Evolutionary conservation across 805 yeast species (phyloP).

Genomic region (Candida taoyuanica): DNA sequence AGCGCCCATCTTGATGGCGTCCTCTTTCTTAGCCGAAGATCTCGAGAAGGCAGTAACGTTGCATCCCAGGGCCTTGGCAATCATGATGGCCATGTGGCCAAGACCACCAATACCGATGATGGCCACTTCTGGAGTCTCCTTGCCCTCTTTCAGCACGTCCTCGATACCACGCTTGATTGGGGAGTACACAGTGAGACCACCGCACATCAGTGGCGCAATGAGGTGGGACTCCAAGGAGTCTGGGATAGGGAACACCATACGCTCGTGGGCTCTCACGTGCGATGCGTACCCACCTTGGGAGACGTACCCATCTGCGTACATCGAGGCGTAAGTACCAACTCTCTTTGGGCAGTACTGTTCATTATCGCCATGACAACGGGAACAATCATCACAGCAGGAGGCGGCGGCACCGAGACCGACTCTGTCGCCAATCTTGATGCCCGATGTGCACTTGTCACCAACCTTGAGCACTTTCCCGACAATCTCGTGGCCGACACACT

Average conservation of each 20-base stretch:
- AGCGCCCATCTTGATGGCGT: slow-evolving; percentile 49
- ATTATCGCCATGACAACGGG: slow-evolving; percentile 49
- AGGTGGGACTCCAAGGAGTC: slow-evolving; percentile 43
- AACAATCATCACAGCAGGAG: slow-evolving; percentile 56
- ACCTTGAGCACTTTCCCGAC: slow-evolving; percentile 54
- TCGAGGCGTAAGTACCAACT: slow-evolving; percentile 48
- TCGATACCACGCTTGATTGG: slow-evolving; percentile 48
- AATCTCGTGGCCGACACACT: slow-evolving; percentile 67
- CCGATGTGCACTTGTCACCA: slow-evolving; percentile 49
- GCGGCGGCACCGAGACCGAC: slow-evolving; percentile 79
- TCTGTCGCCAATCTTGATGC: slow-evolving; percentile 60
- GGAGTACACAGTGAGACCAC: slow-evolving; percentile 68
- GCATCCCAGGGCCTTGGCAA: slow-evolving; percentile 58
- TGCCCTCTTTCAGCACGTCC: slow-evolving; percentile 19
- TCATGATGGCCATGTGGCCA: slow-evolving; percentile 51
- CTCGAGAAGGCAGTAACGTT: slow-evolving; percentile 55
- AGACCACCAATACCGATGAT: slow-evolving; percentile 54
- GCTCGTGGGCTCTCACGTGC: slow-evolving; percentile 58
- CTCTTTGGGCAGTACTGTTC: slow-evolving; percentile 51
- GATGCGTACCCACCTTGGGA: slow-evolving; percentile 70
- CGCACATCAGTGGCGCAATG: slow-evolving; percentile 75
- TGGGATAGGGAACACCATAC: slow-evolving; percentile 62
- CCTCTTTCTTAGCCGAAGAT: slow-evolving; percentile 41
- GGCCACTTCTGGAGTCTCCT: slow-evolving; percentile 39
- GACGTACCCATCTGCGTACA: slow-evolving; percentile 41